phyloP scores from a whole-genome alignment of 208 protist species.

The Leishmania turanica region DNA sequence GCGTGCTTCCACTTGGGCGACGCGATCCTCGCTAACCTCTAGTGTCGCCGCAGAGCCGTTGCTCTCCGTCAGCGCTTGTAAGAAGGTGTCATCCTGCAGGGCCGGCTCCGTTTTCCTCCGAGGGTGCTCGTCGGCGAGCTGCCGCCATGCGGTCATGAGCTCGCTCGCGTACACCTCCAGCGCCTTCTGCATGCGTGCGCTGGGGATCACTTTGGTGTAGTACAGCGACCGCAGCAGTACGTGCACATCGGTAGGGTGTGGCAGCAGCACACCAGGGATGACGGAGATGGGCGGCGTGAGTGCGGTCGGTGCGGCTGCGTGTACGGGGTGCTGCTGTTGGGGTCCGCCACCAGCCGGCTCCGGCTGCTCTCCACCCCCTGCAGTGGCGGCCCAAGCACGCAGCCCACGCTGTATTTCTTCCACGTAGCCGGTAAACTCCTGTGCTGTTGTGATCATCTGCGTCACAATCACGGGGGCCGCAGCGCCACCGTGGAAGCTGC shows the following conservation, averaged over 20 bases:
- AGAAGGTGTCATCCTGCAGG: background rate
- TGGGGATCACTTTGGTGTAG: constrained; percentile 31
- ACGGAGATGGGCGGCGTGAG: background rate
- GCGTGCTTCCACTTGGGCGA: constrained; percentile 13
- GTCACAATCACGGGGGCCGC: constrained; percentile 31
- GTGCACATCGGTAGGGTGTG: constrained; percentile 20
- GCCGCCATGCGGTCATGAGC: constrained; percentile 10
- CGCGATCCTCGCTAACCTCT: background rate
- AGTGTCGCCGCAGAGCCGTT: background rate
- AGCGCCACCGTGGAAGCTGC: background rate
- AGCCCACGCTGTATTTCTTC: constrained; percentile 20
- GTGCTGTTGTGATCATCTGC: constrained; percentile 34
- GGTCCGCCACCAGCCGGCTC: background rate
- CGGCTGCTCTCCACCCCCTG: background rate
- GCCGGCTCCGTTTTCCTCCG: background rate
- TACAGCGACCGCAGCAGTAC: constrained; percentile 28
- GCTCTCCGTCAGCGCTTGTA: background rate
- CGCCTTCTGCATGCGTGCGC: constrained; percentile 15
- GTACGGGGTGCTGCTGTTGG: background rate
- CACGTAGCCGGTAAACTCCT: constrained; percentile 30
- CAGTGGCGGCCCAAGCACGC: background rate
- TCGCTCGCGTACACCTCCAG: constrained; percentile 20
- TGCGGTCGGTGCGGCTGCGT: background rate
- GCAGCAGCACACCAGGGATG: constrained; percentile 28
- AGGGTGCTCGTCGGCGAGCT: constrained; percentile 9